Percentiles rank a stretch among this genome's conserved stretches.
Evolutionary conservation across 345 rosid genomes (phyloP).

Genomic region (Iberis pinnata): DNA sequence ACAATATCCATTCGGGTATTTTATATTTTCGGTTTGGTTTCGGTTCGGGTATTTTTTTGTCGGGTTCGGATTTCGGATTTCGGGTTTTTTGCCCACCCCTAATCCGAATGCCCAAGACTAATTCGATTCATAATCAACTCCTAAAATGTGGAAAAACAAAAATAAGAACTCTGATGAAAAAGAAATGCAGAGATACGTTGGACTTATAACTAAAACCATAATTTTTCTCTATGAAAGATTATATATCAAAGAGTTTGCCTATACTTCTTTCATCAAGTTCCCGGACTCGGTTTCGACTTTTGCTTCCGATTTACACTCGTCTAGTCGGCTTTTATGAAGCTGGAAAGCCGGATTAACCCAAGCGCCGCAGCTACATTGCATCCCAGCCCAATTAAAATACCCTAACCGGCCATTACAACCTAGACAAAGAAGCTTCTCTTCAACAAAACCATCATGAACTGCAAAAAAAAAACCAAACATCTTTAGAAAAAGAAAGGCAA

Average conservation of each 20-base stretch:
- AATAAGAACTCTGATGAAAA: too few species aligned
- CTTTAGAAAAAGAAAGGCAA: neutral
- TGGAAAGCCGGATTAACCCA: conserved; percentile 97
- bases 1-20: too few species aligned
- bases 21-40: too few species aligned
- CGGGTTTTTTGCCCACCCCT: too few species aligned
- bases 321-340: conserved; percentile 64
- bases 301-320: conserved; percentile 39
- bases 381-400: conserved; percentile 85
- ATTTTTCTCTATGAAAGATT: too few species aligned
- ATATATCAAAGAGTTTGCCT: neutral
- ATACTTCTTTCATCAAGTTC: conserved; percentile 1
- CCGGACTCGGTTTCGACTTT: neutral
- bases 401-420: conserved; percentile 84
- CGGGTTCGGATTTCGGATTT: too few species aligned
- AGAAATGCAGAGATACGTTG: too few species aligned
- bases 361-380: conserved; percentile 89
- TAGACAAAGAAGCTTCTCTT: conserved; percentile 68
- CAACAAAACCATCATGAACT: conserved; percentile 79
- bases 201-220: too few species aligned
- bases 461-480: conserved; percentile 28
- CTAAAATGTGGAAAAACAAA: too few species aligned
- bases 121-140: too few species aligned
- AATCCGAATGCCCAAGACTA: too few species aligned
- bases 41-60: too few species aligned